Percentiles rank a stretch among this genome's conserved stretches.
These are phyloP conservation scores for Epichloe festucae DNA, from an alignment of 2,329 filamentous ascomycete genomes.

Conservation along the genomic window DNA sequence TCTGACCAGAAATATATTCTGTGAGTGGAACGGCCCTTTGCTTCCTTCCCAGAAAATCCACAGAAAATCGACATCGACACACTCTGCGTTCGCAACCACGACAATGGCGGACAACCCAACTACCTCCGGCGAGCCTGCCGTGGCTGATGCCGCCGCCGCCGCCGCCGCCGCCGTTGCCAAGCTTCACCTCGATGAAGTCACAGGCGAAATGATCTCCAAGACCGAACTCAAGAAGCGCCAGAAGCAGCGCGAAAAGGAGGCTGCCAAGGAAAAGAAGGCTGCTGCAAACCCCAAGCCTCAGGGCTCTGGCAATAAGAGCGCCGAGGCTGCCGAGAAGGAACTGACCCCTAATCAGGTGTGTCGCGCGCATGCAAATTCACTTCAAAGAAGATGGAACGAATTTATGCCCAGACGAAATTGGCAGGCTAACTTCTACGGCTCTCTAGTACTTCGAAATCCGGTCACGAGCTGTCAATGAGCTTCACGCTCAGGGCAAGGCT, in stretches of 20 bases:
- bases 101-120: constrained; percentile 22
- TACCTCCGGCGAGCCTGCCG: constrained; percentile 22
- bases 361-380: not conserved
- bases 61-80: not conserved
- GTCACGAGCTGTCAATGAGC: constrained; percentile 53
- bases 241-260: constrained; percentile 79
- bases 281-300: constrained; percentile 57
- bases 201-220: constrained; percentile 78
- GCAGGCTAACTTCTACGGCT: not conserved
- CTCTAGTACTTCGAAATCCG: constrained; percentile 82
- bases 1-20: not conserved
- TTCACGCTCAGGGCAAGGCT: constrained; percentile 27
- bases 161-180: constrained; percentile 51
- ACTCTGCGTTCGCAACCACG: not conserved
- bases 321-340: constrained; percentile 50
- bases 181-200: constrained; percentile 81
- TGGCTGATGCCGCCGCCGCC: constrained; percentile 41
- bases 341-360: constrained; percentile 40
- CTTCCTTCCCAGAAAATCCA: not conserved
- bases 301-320: constrained; percentile 34
- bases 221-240: constrained; percentile 86
- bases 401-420: not conserved
- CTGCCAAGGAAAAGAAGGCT: constrained; percentile 79
- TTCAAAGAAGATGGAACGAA: not conserved
- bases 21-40: not conserved